Base-by-base conservation (phyloP, 1,139 yeast genomes). In the Candida smagusa region DNA sequence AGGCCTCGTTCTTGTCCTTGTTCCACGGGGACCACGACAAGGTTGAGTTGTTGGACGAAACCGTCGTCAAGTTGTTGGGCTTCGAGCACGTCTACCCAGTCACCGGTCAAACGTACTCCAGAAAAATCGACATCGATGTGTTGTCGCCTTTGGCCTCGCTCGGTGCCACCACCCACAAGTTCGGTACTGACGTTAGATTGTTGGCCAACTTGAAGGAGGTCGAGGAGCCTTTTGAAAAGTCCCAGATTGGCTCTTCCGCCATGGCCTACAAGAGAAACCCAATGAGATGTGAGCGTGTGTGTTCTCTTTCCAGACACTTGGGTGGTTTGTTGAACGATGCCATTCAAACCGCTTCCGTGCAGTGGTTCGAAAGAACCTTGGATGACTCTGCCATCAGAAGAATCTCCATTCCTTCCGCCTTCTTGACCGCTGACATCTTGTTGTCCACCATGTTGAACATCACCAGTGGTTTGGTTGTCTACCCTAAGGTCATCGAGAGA, bases 231-330 rank as follows among this genome's bases (percentile, higher is more conserved):
- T 94, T 92, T 61, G 98, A 92, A 72, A 88, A 87, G 68, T 81
- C 92, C 19, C 99, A 92, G 73, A 92, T 92, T 59, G 99, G 99
- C 30, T 90, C 97, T 13, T 79, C 90, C 42, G 98, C 98, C 30
- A 92, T 92, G 99, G 99, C 99, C 22, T 92, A 92, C 75, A 92
- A 92, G 79, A 86, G 99, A 72, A 92, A 92, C 73, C 99, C 99
- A 64, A 92, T 92, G 99, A 84, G 99, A 73, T 84, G 94, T 60
- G 99, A 92, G 72, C 84, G 99, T 64, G 97, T 92, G 44, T 92
- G 99, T 70, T 92, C 98, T 21, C 77, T 94, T 51, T 81, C 97
- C 22, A 86, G 98, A 73, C 97, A 92, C 65, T 67, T 92, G 65
- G 96, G 96, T 50, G 84, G 96, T 13, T 73, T 89, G 53, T 84